Evolutionary conservation across 768 basidiomycete species (phyloP), one percentile per base, ranked within the genome.

Genomic region (Leccinum truebloodii): DNA sequence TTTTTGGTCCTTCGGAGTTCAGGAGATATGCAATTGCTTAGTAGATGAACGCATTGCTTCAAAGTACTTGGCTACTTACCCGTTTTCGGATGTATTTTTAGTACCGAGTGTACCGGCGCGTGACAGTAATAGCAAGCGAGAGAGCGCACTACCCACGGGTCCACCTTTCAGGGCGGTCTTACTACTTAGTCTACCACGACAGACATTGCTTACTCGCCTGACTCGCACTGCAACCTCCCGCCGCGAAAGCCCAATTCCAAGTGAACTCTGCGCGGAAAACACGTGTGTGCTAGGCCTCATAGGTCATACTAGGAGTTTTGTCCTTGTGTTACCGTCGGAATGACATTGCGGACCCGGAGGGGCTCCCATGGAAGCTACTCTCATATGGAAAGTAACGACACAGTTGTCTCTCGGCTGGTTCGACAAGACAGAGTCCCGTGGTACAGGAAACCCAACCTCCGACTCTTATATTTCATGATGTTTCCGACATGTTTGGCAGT

Each of bases 391-490:
- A 62, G 34, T 24, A 57, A 55, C 30, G 49, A 59, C 4, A 57
- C 59, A 4, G 41, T 58, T 13, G 66, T 68, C 49, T 63, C 64
- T 28, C 58, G 46, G 37, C 62, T 68, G 4, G 60, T 54, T 10
- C 26, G 55, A 22, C 75, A 79, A 58, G 86, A 88, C 67, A 77
- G 72, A 51, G 75, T 76, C 2, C 83, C 84, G 49, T 88, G 86
- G 86, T 86, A 86, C 67, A 68, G 67, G 59, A 88, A 87, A 63
- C 84, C 76, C 6, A 87, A 86, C 60, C 72, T 88, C 59, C 74
- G 85, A 22, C 34, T 75, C 14, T 65, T 86, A 46, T 88, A 88
- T 69, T 59, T 86, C 24, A 55, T 86, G 53, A 76, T 87, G 69
- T 74, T 86, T 60, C 85, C 85, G 22, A 57, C 61, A 2, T 65